phyloP scores from a whole-genome alignment of 2,329 filamentous ascomycete species.

The Claviceps sp. region DNA sequence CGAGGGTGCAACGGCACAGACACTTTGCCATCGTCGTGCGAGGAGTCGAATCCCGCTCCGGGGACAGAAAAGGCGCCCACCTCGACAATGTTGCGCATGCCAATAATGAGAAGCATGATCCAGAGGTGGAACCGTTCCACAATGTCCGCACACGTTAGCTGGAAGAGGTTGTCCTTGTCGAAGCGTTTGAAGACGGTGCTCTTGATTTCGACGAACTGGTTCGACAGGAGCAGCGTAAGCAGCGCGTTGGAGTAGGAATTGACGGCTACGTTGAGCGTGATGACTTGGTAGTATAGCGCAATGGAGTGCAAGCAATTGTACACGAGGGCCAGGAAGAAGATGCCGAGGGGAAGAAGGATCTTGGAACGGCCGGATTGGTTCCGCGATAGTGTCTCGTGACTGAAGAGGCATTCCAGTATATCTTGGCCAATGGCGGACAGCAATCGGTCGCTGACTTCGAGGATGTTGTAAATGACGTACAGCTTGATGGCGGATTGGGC shows the following conservation, averaged over 20 bases:
- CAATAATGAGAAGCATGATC: slow-evolving; percentile 95
- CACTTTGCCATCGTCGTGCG: slow-evolving; percentile 34
- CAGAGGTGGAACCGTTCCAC: slow-evolving; percentile 96
- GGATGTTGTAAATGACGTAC: slow-evolving; percentile 96
- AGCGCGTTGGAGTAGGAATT: slow-evolving; percentile 97
- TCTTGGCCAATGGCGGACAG: slow-evolving; percentile 89
- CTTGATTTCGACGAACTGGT: slow-evolving; percentile 98
- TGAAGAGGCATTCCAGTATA: slow-evolving; percentile 90
- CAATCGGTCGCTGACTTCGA: slow-evolving; percentile 83
- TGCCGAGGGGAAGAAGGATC: slow-evolving; percentile 72
- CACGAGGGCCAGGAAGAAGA: slow-evolving; percentile 73
- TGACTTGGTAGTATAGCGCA: slow-evolving; percentile 90
- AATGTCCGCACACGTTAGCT: slow-evolving; percentile 89
- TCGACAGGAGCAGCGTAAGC: slow-evolving; percentile 82
- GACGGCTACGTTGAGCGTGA: slow-evolving; percentile 93
- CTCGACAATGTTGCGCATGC: slow-evolving; percentile 89
- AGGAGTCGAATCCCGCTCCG: slow-evolving; percentile 35
- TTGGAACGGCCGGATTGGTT: slow-evolving; percentile 84
- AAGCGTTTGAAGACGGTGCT: slow-evolving; percentile 97
- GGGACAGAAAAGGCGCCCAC: slow-evolving; percentile 68
- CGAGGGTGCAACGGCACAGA: slow-evolving; percentile 49
- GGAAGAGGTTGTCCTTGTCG: slow-evolving; percentile 94
- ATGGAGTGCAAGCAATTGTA: slow-evolving; percentile 86
- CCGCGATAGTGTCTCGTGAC: slow-evolving; percentile 78
- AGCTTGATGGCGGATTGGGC: slow-evolving; percentile 95